These are phyloP conservation scores for Euphorbia pulcherrima DNA, from an alignment of 345 rosid genomes.

Conservation along the genomic window DNA sequence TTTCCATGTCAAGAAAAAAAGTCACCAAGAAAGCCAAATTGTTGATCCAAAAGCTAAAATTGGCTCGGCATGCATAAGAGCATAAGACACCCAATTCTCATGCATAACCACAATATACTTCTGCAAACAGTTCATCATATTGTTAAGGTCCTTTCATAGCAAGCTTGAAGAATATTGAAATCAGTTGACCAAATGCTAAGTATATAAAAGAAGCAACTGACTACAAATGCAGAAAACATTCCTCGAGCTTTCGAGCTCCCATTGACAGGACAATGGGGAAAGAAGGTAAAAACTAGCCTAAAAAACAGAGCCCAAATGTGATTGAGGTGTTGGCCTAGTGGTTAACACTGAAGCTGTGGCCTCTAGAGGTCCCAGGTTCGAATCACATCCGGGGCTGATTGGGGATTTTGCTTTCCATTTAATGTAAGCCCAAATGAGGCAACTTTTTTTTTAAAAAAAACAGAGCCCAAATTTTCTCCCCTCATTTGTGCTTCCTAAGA, in stretches of 20 bases:
- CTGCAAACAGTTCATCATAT: conserved; percentile 40
- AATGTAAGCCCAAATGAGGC: too few species aligned
- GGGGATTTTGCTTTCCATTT: too few species aligned
- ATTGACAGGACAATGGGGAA: conserved; percentile 1
- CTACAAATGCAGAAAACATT: conserved; percentile 6
- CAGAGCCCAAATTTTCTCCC: too few species aligned
- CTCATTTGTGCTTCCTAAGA: too few species aligned
- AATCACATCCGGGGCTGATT: too few species aligned
- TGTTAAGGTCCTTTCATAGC: conserved; percentile 6
- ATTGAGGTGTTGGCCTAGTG: too few species aligned
- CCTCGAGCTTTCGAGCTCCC: background rate
- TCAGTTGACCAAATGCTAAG: conserved; percentile 21
- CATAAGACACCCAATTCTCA: conserved; percentile 24
- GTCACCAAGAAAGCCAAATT: conserved; percentile 23
- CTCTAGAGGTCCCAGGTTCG: too few species aligned
- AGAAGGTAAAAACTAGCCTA: background rate
- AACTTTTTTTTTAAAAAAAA: too few species aligned
- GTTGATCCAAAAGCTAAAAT: conserved; percentile 34
- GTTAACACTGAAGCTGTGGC: too few species aligned
- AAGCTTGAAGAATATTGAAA: conserved; percentile 12
- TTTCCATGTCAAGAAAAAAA: conserved; percentile 56
- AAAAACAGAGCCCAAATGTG: too few species aligned
- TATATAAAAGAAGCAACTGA: conserved; percentile 18
- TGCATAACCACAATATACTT: conserved; percentile 33
- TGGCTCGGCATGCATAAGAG: conserved; percentile 26